Base-by-base conservation (phyloP, 768 basidiomycete species). In the Punctularia strigosozonata region DNA sequence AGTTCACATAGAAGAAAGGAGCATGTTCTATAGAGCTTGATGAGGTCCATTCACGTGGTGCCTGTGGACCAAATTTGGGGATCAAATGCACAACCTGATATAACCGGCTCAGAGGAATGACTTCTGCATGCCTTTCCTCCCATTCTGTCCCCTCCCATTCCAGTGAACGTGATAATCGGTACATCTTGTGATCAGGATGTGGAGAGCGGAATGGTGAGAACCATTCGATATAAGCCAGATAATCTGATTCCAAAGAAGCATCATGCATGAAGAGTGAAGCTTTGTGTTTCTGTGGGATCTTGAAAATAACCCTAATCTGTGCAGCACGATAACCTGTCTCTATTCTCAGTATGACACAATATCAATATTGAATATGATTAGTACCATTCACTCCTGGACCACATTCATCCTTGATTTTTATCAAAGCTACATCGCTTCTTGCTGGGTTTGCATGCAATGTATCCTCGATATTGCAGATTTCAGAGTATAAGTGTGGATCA, bases 191-290 rank as follows among this genome's bases (percentile, higher is more conserved):
- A 30, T 52, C 42, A 0, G 10, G 26, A 17, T 59, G 46, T 10
- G 51, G 51, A 1, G 6, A 4, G n/a, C 13, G 39, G 36, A 53
- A 51, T 5, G 45, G 31, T 0, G 51, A 37, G 31, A 54, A 60
- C 56, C 58, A 56, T 38, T 58, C 53, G 4, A 60, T 39, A 38
- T 57, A 59, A 0, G 53, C 58, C 1, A 60, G 44, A 37, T 55
- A 46, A 1, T 39, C 24, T 4, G 52, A 48, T 1, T 37, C 25
- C 0, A n/a, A n/a, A n/a, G n/a, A n/a, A n/a, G 24, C 5, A 13
- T 21, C 4, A 5, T 34, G 20, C 2, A 38, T 40, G 28, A 50
- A 49, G 7, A 43, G 23, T 4, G 6, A 6, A 3, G 37, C 7
- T 2, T 5, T 3, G 0, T 37, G 38, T 3, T 33, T 32, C 7